phyloP scores from a whole-genome alignment of 2,329 filamentous ascomycete species.

The Phyllosticta citribraziliensis region DNA sequence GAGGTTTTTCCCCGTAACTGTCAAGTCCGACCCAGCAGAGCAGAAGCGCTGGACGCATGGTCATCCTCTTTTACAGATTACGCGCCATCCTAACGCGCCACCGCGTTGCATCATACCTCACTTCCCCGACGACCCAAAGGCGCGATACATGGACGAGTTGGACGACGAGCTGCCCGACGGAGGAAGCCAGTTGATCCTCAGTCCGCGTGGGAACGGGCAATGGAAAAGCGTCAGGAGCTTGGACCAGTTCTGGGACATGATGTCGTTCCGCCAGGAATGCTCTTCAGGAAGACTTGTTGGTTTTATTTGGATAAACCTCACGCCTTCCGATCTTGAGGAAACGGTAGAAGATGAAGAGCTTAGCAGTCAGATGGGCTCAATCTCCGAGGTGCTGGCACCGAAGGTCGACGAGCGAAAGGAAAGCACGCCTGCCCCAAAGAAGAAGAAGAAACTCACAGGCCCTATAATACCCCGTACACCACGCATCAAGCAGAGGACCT shows the following conservation, averaged over 20 bases:
- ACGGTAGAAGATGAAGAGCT: conserved; percentile 1
- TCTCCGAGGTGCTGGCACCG: conserved; percentile 10
- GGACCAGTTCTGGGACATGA: conserved; percentile 97
- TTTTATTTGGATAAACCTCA: conserved; percentile 86
- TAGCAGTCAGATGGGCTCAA: conserved; percentile 13
- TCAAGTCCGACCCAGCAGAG: conserved; percentile 27
- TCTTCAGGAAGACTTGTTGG: conserved; percentile 86
- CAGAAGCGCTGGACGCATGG: conserved; percentile 46
- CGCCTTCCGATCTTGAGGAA: conserved; percentile 41
- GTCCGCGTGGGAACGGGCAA: conserved; percentile 47
- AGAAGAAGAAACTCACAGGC: conserved; percentile 38
- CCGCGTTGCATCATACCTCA: conserved; percentile 78
- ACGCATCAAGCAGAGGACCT: conserved; percentile 47
- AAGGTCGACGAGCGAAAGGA: background rate
- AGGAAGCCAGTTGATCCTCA: conserved; percentile 14
- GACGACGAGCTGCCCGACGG: conserved; percentile 60
- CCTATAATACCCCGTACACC: conserved; percentile 55
- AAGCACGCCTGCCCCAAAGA: background rate
- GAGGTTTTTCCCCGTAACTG: conserved; percentile 60
- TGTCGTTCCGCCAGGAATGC: conserved; percentile 93
- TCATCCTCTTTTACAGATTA: conserved; percentile 64
- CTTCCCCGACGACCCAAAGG: conserved; percentile 92
- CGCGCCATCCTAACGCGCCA: conserved; percentile 57
- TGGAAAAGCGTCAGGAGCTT: conserved; percentile 80
- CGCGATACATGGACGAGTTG: conserved; percentile 76